These are phyloP conservation scores for Lactarius trivialis DNA, from an alignment of 768 basidiomycete species.

Conservation along the genomic window DNA sequence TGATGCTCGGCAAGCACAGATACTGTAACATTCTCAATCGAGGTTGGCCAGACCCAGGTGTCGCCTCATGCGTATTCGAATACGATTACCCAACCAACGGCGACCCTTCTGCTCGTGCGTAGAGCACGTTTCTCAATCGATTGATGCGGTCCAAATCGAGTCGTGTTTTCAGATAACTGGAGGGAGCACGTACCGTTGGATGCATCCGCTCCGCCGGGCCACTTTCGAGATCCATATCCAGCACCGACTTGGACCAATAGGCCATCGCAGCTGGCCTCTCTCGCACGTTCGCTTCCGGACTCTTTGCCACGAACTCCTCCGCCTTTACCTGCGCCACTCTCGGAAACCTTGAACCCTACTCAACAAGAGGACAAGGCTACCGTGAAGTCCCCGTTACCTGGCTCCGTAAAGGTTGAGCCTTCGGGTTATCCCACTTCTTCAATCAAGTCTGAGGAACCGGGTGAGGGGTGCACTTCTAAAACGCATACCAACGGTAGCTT, in stretches of 20 bases:
- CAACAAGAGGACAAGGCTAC: not conserved
- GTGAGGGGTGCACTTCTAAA: not conserved
- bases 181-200: slow-evolving; percentile 9
- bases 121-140: not conserved
- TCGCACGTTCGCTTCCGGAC: not conserved
- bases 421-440: not conserved
- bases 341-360: not conserved
- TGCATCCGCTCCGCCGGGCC: not conserved
- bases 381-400: not conserved
- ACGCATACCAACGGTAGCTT: not conserved
- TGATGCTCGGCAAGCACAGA: slow-evolving; percentile 18
- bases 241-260: slow-evolving; percentile 12
- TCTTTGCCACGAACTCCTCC: slow-evolving; percentile 11
- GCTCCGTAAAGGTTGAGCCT: not conserved
- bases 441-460: not conserved
- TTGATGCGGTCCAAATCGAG: not conserved
- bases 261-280: slow-evolving; percentile 2
- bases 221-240: slow-evolving; percentile 17
- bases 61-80: slow-evolving; percentile 9
- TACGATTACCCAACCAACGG: slow-evolving; percentile 16
- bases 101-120: slow-evolving; percentile 20
- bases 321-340: not conserved
- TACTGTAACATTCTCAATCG: slow-evolving; percentile 8
- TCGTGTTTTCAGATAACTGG: slow-evolving; percentile 12
- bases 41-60: slow-evolving; percentile 1